These are phyloP conservation scores for Skeletonema tropicum DNA, from an alignment of 108 stramenopile species.

Conservation along the genomic window DNA sequence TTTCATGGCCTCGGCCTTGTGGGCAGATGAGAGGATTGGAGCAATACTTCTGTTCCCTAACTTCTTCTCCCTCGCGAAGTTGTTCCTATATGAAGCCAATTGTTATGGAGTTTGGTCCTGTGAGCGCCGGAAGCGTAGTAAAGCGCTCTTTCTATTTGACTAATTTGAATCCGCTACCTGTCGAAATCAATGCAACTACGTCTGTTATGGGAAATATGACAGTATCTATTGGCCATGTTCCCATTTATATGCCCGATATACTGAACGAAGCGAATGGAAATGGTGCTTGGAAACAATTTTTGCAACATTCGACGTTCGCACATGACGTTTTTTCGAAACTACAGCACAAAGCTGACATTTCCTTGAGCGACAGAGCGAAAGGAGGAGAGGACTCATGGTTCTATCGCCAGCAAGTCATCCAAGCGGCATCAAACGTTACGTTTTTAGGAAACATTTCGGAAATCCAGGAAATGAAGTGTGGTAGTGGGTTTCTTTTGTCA, in stretches of 20 bases:
- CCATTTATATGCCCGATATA: constrained; percentile 46
- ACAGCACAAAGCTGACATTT: constrained; percentile 29
- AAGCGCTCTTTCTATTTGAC: constrained; percentile 59
- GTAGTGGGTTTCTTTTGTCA: constrained; percentile 60
- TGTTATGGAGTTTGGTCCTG: constrained; percentile 65
- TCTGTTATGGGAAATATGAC: constrained; percentile 70
- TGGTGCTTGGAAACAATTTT: constrained; percentile 26
- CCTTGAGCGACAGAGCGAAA: constrained; percentile 24
- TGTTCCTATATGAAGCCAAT: constrained; percentile 43
- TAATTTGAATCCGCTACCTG: constrained; percentile 74
- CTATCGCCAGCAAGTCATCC: constrained; percentile 15
- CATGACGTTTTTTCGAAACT: constrained; percentile 29
- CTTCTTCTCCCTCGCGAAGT: not conserved
- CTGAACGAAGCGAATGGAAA: not conserved
- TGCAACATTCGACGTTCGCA: constrained; percentile 12
- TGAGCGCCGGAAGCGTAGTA: constrained; percentile 49
- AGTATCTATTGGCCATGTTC: constrained; percentile 55
- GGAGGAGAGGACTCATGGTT: constrained; percentile 29
- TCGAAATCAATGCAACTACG: constrained; percentile 60
- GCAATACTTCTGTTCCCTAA: constrained; percentile 26
- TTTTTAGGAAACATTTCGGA: constrained; percentile 10
- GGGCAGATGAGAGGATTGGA: not conserved
- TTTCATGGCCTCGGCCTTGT: not conserved
- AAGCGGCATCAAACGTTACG: constrained; percentile 19
- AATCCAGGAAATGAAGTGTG: constrained; percentile 17